Base-by-base conservation (phyloP, 768 basidiomycete genomes). In the Dentipellis sp. region DNA sequence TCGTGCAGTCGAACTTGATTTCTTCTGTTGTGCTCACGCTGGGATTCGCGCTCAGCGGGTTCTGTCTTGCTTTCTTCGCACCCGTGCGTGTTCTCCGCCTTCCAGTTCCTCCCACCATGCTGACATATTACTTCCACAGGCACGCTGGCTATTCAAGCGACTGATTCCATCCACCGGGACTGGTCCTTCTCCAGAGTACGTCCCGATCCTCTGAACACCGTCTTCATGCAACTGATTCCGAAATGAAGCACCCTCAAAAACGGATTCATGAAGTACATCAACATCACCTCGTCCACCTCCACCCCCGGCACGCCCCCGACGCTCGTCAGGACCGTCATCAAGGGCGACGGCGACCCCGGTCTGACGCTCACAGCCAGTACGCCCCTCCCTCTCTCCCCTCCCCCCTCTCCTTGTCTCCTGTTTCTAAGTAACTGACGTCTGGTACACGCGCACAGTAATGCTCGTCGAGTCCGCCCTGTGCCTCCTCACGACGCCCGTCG, bases 401-500 rank as follows among this genome's bases (percentile, higher is more conserved):
- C 8, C 35, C 38, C 10, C 52, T 40, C 51, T 40, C n/a, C n/a
- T n/a, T n/a, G n/a, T n/a, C n/a, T n/a, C n/a, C n/a, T n/a, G n/a
- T n/a, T 59, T 19, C 45, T 60, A 58, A 23, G 59, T 59, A 16
- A 52, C 59, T 49, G 38, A 10, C 40, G 22, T 53, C 14, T 19
- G 40, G 10, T 9, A 50, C 16, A 19, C 12, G 48, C 29, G 38
- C 29, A 34, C 42, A 87, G 89, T 82, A 45, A 80, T 94, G 77
- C 76, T 91, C n/a, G 72, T 80, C 0, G 91, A 94, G 71, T 80
- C 79, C 14, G 94, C 90, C 0, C 75, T 97, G 12, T 78, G 79
- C 16, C 72, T 94, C 51, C 72, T 85, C 16, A 71, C 88, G 2
- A 75, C 81, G 29, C 22, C 22, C 7, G 72, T 78, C 16, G 74